Evolutionary conservation across 2,329 filamentous ascomycete genomes (phyloP), one percentile per base, ranked within the genome.

Genomic region (Diplocarpon mali): DNA sequence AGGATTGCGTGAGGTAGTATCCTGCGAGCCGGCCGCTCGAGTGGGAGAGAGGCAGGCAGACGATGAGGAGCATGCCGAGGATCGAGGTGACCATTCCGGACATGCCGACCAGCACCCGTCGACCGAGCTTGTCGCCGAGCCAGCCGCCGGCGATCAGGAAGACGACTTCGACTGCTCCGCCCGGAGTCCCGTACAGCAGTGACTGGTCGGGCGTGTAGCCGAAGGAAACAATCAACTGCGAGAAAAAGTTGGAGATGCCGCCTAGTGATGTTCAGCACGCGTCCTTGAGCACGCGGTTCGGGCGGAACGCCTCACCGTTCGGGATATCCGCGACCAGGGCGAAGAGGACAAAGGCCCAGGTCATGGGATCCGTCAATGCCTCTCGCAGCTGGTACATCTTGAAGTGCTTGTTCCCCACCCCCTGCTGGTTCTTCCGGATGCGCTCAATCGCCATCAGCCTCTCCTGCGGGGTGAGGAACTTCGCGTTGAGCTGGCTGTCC

Each of bases 191-290:
- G 9, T 57, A 56, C 4, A 61, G 50, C 11, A 60, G 48, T 7
- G 59, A 60, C 37, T 60, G 40, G 15, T 60, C 55, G 1, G 58
- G 42, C 11, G 54, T 60, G 46, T 60, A 62, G 7, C 60, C 60
- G 37, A 62, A 60, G 9, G 72, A 72, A 45, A 75, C 59, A 51
- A 78, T 77, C 40, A 79, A 74, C 39, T 78, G 64, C 0, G 73
- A 76, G 40, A 72, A 72, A 50, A 78, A 79, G 45, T 75, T 78
- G 0, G 67, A 68, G 39, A 78, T 73, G 12, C 75, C 75, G 5
- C 75, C 56, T 57, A 28, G 10, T 10, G 3, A n/a, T 35, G 15
- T 28, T 53, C 35, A 48, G 36, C 28, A 30, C 28, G 12, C n/a
- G 6, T 5, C 34, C 13, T 5, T 15, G 16, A 24, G 39, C 16